phyloP scores from a whole-genome alignment of 1,139 yeast species.

The Yamadazyma atmosphaerica region DNA sequence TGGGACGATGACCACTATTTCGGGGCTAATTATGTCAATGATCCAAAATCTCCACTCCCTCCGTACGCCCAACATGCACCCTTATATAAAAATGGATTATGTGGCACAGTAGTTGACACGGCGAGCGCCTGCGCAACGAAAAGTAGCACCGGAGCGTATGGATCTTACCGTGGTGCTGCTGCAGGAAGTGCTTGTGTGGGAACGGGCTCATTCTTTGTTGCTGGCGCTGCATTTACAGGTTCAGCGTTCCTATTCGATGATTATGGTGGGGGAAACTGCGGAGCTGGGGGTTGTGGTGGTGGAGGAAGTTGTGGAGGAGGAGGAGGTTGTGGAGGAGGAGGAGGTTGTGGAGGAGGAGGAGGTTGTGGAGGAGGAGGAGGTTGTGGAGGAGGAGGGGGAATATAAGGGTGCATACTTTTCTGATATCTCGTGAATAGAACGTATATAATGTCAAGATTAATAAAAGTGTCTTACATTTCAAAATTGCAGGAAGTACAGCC shows the following conservation, averaged over 20 bases:
- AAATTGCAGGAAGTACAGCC: too few species aligned
- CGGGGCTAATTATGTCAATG: constrained; percentile 3
- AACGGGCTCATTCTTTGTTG: not conserved
- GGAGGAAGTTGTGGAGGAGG: constrained; percentile 7
- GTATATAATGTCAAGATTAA: too few species aligned
- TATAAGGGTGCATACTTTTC: too few species aligned
- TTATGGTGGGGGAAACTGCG: not conserved
- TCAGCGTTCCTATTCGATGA: not conserved
- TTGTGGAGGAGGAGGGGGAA: too few species aligned
- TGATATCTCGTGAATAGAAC: too few species aligned
- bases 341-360: constrained; percentile 1
- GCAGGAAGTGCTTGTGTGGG: not conserved
- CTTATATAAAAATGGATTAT: constrained; percentile 11
- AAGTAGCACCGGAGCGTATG: not conserved
- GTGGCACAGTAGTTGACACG: constrained; percentile 8
- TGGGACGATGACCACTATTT: constrained; percentile 3
- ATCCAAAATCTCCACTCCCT: constrained; percentile 7
- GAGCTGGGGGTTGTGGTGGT: constrained; percentile 3
- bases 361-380: too few species aligned
- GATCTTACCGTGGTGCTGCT: not conserved
- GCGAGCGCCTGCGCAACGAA: constrained; percentile 9
- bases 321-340: constrained; percentile 6
- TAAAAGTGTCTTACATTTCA: too few species aligned
- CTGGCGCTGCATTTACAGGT: not conserved
- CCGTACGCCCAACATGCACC: constrained; percentile 2